phyloP scores from a whole-genome alignment of 441 rosid species.

The Cnidoscolus chayamansa region DNA sequence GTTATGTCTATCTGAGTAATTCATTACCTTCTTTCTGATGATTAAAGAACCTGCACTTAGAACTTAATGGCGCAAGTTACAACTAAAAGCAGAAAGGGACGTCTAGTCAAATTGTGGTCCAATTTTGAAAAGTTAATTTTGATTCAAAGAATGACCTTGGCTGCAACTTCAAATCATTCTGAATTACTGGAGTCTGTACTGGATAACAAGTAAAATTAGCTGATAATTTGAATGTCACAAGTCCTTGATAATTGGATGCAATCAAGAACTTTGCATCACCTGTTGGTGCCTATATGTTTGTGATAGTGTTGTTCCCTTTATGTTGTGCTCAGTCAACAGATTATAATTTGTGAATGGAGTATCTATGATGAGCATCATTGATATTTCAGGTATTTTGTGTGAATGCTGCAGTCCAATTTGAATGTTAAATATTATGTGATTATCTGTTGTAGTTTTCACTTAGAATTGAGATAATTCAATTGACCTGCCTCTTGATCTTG shows the following conservation, averaged over 20 bases:
- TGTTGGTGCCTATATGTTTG: neutral
- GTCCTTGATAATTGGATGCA: no score
- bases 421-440: neutral
- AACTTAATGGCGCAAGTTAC: neutral
- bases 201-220: no score
- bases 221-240: no score
- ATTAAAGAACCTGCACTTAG: neutral
- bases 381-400: neutral
- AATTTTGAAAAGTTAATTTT: neutral
- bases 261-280: no score
- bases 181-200: no score
- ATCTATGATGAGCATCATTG: neutral
- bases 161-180: neutral
- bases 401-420: neutral
- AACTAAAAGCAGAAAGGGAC: neutral
- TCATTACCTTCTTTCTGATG: neutral
- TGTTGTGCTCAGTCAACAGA: neutral
- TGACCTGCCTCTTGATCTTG: slow-evolving; percentile 4
- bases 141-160: neutral
- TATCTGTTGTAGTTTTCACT: neutral
- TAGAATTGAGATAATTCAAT: neutral
- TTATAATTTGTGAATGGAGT: neutral
- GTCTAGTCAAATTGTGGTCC: no score
- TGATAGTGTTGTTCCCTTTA: neutral
- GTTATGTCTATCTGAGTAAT: neutral